These are phyloP conservation scores for Solanum lycopersicoides DNA, from an alignment of 257 asterid genomes.

Conservation along the genomic window DNA sequence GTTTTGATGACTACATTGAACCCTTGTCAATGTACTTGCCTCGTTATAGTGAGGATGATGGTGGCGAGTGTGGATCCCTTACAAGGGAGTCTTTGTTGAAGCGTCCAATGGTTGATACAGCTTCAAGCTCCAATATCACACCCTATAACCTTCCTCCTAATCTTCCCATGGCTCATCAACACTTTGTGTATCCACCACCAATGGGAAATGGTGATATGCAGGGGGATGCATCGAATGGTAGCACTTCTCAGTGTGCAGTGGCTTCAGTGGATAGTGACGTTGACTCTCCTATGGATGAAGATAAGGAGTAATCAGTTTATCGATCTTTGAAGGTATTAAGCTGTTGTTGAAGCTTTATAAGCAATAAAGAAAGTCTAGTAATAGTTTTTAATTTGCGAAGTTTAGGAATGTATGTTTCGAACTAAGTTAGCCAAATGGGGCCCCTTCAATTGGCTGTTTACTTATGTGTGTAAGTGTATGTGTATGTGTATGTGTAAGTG, in stretches of 20 bases:
- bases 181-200: constrained; percentile 28
- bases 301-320: constrained; percentile 33
- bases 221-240: constrained; percentile 35
- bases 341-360: neutral
- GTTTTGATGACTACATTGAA: constrained; percentile 87
- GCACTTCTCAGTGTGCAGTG: constrained; percentile 29
- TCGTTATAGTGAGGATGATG: constrained; percentile 71
- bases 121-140: constrained; percentile 14
- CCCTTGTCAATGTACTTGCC: constrained; percentile 70
- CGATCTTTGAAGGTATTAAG: neutral
- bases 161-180: constrained; percentile 38
- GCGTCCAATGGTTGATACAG: constrained; percentile 34
- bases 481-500: too few relatives aligned
- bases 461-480: too few relatives aligned
- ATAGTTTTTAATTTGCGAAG: neutral
- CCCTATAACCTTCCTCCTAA: neutral
- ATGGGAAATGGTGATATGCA: constrained; percentile 33
- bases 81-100: constrained; percentile 46
- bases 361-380: constrained; percentile 3
- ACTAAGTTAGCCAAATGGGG: neutral
- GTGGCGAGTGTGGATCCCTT: constrained; percentile 56
- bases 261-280: constrained; percentile 16
- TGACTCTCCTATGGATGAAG: constrained; percentile 29
- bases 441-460: too few relatives aligned
- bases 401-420: neutral